A percentile compares a stretch with the other conserved stretches of the same genome.
Evolutionary conservation across 805 yeast species (phyloP).

Genomic region (Pichia sporocuriosa): DNA sequence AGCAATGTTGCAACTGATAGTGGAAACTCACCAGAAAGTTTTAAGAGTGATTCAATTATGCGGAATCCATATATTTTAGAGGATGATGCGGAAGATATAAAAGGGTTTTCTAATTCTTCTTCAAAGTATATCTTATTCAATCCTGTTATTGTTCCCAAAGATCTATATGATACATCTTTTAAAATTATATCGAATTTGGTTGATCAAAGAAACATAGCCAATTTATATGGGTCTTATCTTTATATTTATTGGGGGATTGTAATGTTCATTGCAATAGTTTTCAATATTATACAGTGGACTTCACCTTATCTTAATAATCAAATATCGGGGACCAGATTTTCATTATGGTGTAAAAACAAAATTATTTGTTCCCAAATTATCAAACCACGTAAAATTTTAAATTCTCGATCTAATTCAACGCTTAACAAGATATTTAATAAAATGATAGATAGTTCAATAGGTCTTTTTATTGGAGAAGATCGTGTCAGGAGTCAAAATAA

Average conservation of each 20-base stretch:
- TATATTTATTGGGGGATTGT: conserved; percentile 30
- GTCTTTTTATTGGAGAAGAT: conserved; percentile 6
- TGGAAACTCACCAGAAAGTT: too few species aligned
- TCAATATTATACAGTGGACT: conserved; percentile 31
- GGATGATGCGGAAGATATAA: too few species aligned
- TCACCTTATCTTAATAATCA: conserved; percentile 26
- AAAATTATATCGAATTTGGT: conserved; percentile 26
- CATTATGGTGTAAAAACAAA: conserved; percentile 29
- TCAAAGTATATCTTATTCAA: conserved; percentile 14
- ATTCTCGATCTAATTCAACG: background rate
- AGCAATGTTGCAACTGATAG: background rate
- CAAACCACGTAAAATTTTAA: conserved; percentile 14
- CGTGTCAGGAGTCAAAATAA: conserved; percentile 3
- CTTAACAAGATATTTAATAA: background rate
- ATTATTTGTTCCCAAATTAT: conserved; percentile 29
- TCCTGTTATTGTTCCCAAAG: conserved; percentile 25
- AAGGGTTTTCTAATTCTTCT: too few species aligned
- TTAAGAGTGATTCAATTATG: background rate
- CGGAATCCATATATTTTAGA: conserved; percentile 2
- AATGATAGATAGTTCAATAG: conserved; percentile 5
- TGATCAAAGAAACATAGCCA: conserved; percentile 26
- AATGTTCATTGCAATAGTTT: conserved; percentile 19
- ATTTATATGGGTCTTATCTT: conserved; percentile 24
- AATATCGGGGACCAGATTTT: conserved; percentile 17
- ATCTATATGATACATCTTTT: conserved; percentile 22